Percentiles rank a stretch among this genome's conserved stretches.
phyloP scores from a whole-genome alignment of 495 filamentous ascomycete genomes.

The Hypoxylon crocopeplum region DNA sequence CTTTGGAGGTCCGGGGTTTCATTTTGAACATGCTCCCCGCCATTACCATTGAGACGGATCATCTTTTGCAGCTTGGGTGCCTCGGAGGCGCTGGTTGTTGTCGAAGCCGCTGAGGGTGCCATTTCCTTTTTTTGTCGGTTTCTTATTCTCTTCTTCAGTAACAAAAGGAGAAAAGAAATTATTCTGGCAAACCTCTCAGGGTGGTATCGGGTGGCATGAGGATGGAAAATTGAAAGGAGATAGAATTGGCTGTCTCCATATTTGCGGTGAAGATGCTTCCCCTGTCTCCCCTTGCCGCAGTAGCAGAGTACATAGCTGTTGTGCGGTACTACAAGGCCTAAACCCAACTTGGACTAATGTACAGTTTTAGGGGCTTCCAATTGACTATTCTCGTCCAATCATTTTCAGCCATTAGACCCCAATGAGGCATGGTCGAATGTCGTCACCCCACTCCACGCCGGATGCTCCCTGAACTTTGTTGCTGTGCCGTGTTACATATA shows the following conservation, averaged over 20 bases:
- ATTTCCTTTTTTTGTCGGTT: constrained; percentile 20
- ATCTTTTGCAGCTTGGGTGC: constrained; percentile 31
- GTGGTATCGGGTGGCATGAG: background rate
- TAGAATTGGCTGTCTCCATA: constrained; percentile 22
- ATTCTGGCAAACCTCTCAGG: constrained; percentile 6
- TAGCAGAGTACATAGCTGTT: constrained; percentile 10
- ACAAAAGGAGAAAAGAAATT: background rate
- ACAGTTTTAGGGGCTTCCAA: constrained; percentile 15
- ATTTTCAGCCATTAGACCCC: constrained; percentile 5
- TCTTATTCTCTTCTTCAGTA: background rate
- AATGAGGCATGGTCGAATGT: constrained; percentile 18
- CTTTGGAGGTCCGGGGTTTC: constrained; percentile 21
- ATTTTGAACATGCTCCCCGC: constrained; percentile 24
- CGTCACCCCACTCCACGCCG: constrained; percentile 19
- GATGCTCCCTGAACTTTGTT: constrained; percentile 20
- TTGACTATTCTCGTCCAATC: constrained; percentile 31
- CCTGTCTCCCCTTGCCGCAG: constrained; percentile 5
- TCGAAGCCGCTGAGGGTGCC: constrained; percentile 40
- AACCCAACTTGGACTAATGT: constrained; percentile 18
- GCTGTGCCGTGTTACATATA: background rate
- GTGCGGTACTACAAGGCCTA: constrained; percentile 20
- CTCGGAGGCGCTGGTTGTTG: constrained; percentile 36
- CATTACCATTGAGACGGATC: constrained; percentile 37
- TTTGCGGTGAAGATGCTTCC: constrained; percentile 33
- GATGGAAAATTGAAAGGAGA: constrained; percentile 25